Evolutionary conservation across 495 filamentous ascomycete species (phyloP), one percentile per base, ranked within the genome.

Genomic region (Collariella sp.): DNA sequence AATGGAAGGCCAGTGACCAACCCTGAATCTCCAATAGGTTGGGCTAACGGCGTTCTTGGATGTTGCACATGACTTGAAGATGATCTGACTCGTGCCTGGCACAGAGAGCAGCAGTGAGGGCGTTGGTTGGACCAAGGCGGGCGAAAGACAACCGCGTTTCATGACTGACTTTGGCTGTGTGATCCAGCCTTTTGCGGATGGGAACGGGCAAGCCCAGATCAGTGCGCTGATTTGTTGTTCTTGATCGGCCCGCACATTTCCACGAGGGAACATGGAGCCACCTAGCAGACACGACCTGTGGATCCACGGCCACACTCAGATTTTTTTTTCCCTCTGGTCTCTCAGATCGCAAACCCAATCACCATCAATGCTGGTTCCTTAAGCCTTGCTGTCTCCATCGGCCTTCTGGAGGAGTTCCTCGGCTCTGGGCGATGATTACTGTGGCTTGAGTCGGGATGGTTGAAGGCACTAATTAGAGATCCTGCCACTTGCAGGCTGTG

Each of bases 21-120:
- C 44, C 61, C 48, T 50, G 50, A 23, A 40, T 45, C 56, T 64
- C 62, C 62, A 56, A 59, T 50, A 56, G 51, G 54, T 47, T 57
- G 57, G 26, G 50, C 22, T 40, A 38, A 26, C 45, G 2, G 12
- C 24, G 5, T 31, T 9, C 26, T 31, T 31, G 4, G 5, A 31
- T 31, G 5, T 9, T 31, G 9, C 26, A 4, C 26, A 31, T 31
- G 26, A 31, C 26, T 31, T 22, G 33, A 10, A 39, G 48, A 18
- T 42, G 26, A 38, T 6, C 47, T 39, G 35, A 42, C 24, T 34
- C n/a, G 7, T 34, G 41, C 41, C 15, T 11, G 11, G 19, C 18
- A 13, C 0, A 18, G 9, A 9, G 26, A 38, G 35, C 15, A 12
- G 35, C 10, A 12, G 11, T 12, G 35, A 38, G 3, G 35, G 15